Percentiles rank a stretch among this genome's conserved stretches.
Conservation (phyloP, 257 asterid species). For the Plantago elongata region DNA sequence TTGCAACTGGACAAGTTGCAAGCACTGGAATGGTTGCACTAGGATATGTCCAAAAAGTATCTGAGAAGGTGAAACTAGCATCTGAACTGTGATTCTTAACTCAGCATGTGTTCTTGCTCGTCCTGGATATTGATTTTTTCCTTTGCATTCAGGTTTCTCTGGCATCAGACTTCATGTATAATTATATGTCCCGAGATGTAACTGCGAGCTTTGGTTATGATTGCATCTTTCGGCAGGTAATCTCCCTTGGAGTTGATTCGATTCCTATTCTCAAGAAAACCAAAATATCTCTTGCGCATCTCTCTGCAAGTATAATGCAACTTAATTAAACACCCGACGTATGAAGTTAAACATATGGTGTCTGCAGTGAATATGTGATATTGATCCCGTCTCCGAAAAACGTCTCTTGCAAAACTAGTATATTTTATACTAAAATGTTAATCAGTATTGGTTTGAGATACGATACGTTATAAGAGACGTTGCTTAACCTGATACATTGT, state of each 20-base stretch:
- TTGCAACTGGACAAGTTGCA: slow-evolving; percentile 89
- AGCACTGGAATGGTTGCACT: slow-evolving; percentile 87
- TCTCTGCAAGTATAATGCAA: no score
- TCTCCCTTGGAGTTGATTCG: slow-evolving; percentile 4
- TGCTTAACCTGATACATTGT: no score
- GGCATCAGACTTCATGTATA: slow-evolving; percentile 88
- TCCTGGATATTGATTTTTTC: slow-evolving; percentile 3
- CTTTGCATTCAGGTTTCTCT: slow-evolving; percentile 64
- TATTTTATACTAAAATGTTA: no score
- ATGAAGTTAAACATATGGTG: no score
- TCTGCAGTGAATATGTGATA: no score
- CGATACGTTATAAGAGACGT: no score
- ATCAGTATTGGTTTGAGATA: no score
- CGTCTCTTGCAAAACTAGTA: no score
- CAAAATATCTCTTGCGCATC: no score
- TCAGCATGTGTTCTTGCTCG: not conserved
- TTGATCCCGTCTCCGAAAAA: no score
- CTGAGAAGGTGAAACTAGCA: slow-evolving; percentile 21
- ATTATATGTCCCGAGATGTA: slow-evolving; percentile 76
- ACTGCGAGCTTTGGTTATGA: slow-evolving; percentile 96
- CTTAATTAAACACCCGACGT: no score
- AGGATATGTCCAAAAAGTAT: slow-evolving; percentile 87
- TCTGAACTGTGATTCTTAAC: not conserved
- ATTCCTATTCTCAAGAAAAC: no score
- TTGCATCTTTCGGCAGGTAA: slow-evolving; percentile 87